These are phyloP conservation scores for Aspergillus amoenus DNA, from an alignment of 2,329 filamentous ascomycete genomes.

Conservation along the genomic window DNA sequence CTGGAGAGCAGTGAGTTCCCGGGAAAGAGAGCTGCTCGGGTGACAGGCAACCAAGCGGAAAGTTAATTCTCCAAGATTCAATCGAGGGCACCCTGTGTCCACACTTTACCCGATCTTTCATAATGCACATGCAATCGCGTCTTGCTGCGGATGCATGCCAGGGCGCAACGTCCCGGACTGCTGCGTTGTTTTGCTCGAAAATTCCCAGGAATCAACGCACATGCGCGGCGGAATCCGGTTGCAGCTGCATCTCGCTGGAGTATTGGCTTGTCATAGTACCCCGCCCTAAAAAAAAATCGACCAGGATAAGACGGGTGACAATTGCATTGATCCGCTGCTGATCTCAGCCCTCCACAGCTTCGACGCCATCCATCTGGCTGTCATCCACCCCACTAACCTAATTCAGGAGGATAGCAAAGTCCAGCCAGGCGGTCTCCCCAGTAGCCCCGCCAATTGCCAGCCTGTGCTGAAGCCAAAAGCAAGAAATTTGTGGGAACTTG, in stretches of 20 bases:
- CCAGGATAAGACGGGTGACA: slow-evolving; percentile 9
- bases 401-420: slow-evolving; percentile 11
- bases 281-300: slow-evolving; percentile 13
- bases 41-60: slow-evolving; percentile 2
- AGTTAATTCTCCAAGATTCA: not conserved
- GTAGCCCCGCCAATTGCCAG: slow-evolving; percentile 8
- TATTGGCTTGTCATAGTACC: slow-evolving; percentile 8
- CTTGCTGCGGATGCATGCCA: not conserved
- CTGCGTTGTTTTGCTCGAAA: not conserved
- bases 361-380: slow-evolving; percentile 14
- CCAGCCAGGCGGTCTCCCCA: slow-evolving; percentile 11
- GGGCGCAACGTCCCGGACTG: not conserved
- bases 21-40: not conserved
- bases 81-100: not conserved
- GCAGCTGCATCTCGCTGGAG: slow-evolving; percentile 1
- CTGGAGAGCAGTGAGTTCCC: not conserved
- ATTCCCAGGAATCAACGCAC: slow-evolving; percentile 11
- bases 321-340: slow-evolving; percentile 9
- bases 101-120: not conserved
- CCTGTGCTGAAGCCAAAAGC: slow-evolving; percentile 9
- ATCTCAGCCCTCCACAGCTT: slow-evolving; percentile 3
- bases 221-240: not conserved
- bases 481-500: slow-evolving; percentile 9
- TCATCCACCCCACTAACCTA: slow-evolving; percentile 13
- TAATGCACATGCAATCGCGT: slow-evolving; percentile 2